Evolutionary conservation across 768 basidiomycete genomes (phyloP), one percentile per base, ranked within the genome.

Genomic region (Vararia minispora): DNA sequence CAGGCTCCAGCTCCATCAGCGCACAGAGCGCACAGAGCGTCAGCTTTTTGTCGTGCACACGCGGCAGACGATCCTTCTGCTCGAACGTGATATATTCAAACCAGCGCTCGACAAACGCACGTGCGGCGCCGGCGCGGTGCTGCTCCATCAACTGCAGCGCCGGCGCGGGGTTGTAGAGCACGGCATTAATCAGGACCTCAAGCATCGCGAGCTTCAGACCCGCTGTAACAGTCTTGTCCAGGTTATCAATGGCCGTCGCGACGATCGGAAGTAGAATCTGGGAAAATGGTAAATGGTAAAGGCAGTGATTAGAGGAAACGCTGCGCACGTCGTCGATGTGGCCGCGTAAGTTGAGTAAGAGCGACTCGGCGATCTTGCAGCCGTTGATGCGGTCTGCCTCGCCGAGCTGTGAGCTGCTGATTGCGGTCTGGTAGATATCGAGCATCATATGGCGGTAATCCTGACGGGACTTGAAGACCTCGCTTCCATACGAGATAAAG

Each of bases 21-120:
- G 77, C 75, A 45, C 79, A 84, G 40, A 92, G 56, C 8, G 88
- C 76, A 41, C 85, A 55, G 40, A 91, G 74, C 48, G 72, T 75
- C 41, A 92, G 62, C 58, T 82, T 88, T 71, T 90, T 89, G 61
- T 92, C 88, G 53, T 94, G 88, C 30, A 94, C 87, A 14, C 88
- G 74, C 10, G 86, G 84, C 25, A 90, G 68, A n/a, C n/a, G n/a
- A n/a, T n/a, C n/a, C 33, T 66, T 69, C 18, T 56, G 63, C 23
- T 68, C 63, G 26, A 46, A 52, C 41, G 76, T 76, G 58, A 89
- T 82, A 9, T 75, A 74, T 9, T 59, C 69, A 54, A 91, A 90
- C 88, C 88, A 92, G 46, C 64, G 70, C 52, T 86, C 75, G 53
- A 92, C 89, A 67, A 92, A 88, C n/a, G 58, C 52, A 26, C 79